These are phyloP conservation scores for Neofusicoccum ribis DNA, from an alignment of 2,329 filamentous ascomycete species.

Conservation along the genomic window DNA sequence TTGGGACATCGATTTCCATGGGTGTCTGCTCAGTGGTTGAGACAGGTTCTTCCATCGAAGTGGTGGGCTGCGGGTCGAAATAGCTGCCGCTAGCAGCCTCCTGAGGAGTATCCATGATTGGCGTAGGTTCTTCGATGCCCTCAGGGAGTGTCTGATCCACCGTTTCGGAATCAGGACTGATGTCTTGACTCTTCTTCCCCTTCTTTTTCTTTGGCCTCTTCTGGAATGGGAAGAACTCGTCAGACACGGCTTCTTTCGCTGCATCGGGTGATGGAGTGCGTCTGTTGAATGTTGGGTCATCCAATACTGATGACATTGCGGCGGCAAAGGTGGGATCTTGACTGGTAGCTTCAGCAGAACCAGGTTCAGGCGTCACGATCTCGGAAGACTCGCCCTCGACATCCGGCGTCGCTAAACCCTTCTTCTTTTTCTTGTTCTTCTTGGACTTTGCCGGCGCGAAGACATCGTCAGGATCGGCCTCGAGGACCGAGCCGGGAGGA, in stretches of 20 bases:
- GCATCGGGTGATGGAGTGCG: conserved; percentile 18
- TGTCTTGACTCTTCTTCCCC: conserved; percentile 27
- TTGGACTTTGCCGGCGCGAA: conserved; percentile 22
- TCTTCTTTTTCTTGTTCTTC: conserved; percentile 33
- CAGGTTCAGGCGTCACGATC: background rate
- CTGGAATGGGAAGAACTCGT: conserved; percentile 27
- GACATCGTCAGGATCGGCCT: conserved; percentile 24
- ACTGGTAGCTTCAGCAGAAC: conserved; percentile 29
- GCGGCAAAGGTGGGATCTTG: conserved; percentile 29
- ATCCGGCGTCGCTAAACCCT: background rate
- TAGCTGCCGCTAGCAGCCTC: background rate
- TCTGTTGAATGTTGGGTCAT: conserved; percentile 36
- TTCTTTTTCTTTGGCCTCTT: conserved; percentile 35
- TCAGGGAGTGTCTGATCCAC: background rate
- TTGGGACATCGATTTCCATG: background rate
- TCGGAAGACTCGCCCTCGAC: background rate
- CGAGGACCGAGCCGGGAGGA: conserved; percentile 32
- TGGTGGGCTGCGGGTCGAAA: background rate
- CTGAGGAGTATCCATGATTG: background rate
- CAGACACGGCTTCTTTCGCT: conserved; percentile 26
- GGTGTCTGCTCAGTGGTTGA: background rate
- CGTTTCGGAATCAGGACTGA: background rate
- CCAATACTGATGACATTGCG: conserved; percentile 39
- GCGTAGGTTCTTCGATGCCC: background rate
- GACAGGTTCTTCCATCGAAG: background rate